Percentiles rank a stretch among this genome's conserved stretches.
Conservation (phyloP, 2,329 filamentous ascomycete species). For the Cordyceps militaris region DNA sequence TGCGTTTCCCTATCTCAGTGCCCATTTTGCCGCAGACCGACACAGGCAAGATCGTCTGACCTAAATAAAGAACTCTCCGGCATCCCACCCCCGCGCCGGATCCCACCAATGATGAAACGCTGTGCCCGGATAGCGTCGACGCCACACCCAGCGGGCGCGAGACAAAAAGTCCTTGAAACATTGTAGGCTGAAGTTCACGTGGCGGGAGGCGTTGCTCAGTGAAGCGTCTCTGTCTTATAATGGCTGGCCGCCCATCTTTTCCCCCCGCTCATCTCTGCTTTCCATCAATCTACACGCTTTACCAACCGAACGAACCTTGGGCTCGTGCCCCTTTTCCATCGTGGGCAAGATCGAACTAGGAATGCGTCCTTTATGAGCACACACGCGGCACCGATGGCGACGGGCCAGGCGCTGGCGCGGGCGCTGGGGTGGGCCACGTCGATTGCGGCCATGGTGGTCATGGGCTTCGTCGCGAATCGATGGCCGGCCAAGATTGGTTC, state of each 20-base stretch:
- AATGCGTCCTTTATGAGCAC: neutral
- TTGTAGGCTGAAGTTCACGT: neutral
- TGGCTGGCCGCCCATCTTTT: too few relatives aligned
- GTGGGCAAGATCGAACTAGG: neutral
- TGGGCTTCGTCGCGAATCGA: constrained; percentile 26
- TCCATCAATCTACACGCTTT: too few relatives aligned
- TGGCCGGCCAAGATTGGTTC: constrained; percentile 25
- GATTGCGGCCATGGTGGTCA: constrained; percentile 25
- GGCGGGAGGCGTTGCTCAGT: too few relatives aligned
- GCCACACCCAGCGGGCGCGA: too few relatives aligned
- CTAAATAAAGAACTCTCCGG: too few relatives aligned
- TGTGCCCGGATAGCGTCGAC: too few relatives aligned
- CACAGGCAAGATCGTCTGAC: too few relatives aligned
- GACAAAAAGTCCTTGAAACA: neutral
- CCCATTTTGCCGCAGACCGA: neutral
- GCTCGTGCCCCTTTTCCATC: neutral
- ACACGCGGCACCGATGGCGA: neutral
- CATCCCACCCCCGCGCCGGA: too few relatives aligned
- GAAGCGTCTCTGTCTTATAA: too few relatives aligned
- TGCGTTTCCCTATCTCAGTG: neutral
- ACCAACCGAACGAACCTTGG: too few relatives aligned
- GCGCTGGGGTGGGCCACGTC: constrained; percentile 26
- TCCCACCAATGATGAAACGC: too few relatives aligned
- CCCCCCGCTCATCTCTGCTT: too few relatives aligned
- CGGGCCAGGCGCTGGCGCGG: constrained; percentile 18